Evolutionary conservation across 2,329 filamentous ascomycete genomes (phyloP), one percentile per base, ranked within the genome.

Genomic region (Exophiala viscosa): DNA sequence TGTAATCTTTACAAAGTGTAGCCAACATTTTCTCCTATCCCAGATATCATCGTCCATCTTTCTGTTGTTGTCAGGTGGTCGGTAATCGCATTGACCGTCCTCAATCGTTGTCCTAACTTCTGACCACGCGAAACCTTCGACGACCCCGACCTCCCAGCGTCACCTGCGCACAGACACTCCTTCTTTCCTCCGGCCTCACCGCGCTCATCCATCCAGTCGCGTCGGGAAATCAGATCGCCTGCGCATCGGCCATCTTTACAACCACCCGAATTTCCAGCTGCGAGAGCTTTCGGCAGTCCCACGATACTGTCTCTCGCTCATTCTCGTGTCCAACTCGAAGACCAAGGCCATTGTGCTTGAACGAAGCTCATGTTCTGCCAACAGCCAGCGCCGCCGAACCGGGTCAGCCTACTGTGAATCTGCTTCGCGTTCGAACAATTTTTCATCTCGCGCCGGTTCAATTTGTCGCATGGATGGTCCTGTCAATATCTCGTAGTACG

Each of bases 311-410:
- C 32, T 39, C 40, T 44, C 33, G 36, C 17, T 23, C 34, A 38
- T 32, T 32, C 15, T 15, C 15, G 20, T 39, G 28, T 18, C 32
- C 31, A 32, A 38, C 35, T 15, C 10, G 41, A 41, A 34, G 46
- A 55, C 20, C 35, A 55, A 48, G 48, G 48, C 23, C 23, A 58
- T 43, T 52, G 49, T 56, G 49, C 54, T 48, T 55, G 49, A 52
- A 10, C 20, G 45, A 55, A 45, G 38, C 35, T 17, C 39, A 40
- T 51, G 50, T 35, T 54, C 42, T 35, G 39, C 45, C 40, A 17
- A n/a, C 46, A 51, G 40, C 50, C 23, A 48, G 50, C 38, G 18
- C 40, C 46, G 48, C 23, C 55, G 45, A 38, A 34, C 17, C 38
- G 34, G 10, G 18, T 49, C n/a, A 42, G 17, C n/a, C 20, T 42